Evolutionary conservation across 2,329 filamentous ascomycete species (phyloP), one percentile per base, ranked within the genome.

Genomic region (Colletotrichum cuscutae): DNA sequence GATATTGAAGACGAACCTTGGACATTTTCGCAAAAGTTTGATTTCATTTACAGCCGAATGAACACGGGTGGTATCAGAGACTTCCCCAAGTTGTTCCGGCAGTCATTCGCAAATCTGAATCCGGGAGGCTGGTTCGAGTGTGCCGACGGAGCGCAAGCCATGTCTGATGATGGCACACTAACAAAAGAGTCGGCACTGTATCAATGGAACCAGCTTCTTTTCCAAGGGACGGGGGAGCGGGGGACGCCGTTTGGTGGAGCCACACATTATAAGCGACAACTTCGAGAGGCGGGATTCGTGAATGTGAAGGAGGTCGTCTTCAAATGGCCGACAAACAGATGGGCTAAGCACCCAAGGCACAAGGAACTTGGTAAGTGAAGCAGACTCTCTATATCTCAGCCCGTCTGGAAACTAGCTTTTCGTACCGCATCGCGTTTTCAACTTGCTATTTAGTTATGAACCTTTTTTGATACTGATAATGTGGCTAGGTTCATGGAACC

Each of bases 251-350:
- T 82, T 7, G 77, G 78, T 37, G 79, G 52, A 0, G 76, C 74
- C 0, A n/a, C 54, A 37, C 68, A 81, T 13, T 80, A 84, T 49
- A 81, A 82, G 72, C 78, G 80, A 42, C 81, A 82, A 66, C 79
- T 89, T 70, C 75, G 79, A 26, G 83, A 85, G 15, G 85, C 85
- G 0, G 89, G 88, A 1, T 89, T 90, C 75, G 79, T 81, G 64
- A 82, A 89, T 74, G 84, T 90, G 0, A 76, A 78, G 0, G 83
- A 88, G 76, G 78, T 81, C 7, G 77, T 84, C 24, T 85, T 80
- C 77, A 84, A 84, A 76, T 82, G 86, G 76, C 86, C 87, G 0
- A 79, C 83, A 46, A 86, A 84, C 68, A 78, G 81, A 1, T 89
- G 87, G 86, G 82, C 86, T 0, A 84, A 82, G 63, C 84, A 87